phyloP scores from a whole-genome alignment of 2,329 filamentous ascomycete genomes.

The Alternaria sp. region DNA sequence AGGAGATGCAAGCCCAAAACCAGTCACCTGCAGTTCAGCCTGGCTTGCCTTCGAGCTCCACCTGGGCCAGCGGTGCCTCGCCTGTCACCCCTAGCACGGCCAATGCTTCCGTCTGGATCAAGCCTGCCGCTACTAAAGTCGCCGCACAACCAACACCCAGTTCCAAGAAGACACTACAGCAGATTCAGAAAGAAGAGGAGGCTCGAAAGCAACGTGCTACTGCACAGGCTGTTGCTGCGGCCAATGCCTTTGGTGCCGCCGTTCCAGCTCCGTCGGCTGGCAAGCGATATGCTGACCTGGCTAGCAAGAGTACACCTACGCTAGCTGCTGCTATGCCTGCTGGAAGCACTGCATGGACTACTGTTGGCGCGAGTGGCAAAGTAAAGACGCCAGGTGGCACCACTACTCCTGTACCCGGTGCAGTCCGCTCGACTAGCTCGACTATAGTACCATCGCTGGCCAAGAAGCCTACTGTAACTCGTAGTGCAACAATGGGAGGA shows the following conservation, averaged over 20 bases:
- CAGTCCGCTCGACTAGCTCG: slow-evolving; percentile 58
- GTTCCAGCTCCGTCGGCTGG: slow-evolving; percentile 60
- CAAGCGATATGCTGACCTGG: slow-evolving; percentile 95
- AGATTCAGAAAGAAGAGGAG: slow-evolving; percentile 97
- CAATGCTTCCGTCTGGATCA: slow-evolving; percentile 68
- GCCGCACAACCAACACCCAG: slow-evolving; percentile 50
- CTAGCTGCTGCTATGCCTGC: slow-evolving; percentile 51
- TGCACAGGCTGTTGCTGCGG: slow-evolving; percentile 58
- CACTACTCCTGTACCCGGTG: slow-evolving; percentile 59
- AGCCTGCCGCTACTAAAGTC: slow-evolving; percentile 62
- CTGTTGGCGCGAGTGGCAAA: slow-evolving; percentile 93
- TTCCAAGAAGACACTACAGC: slow-evolving; percentile 88
- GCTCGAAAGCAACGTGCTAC: slow-evolving; percentile 80
- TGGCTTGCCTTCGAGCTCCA: slow-evolving; percentile 86
- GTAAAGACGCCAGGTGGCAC: slow-evolving; percentile 76
- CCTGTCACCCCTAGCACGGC: slow-evolving; percentile 68
- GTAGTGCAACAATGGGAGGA: slow-evolving; percentile 57
- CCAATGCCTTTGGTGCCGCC: slow-evolving; percentile 55
- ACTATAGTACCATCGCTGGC: slow-evolving; percentile 53
- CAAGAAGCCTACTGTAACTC: slow-evolving; percentile 65
- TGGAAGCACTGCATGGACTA: slow-evolving; percentile 80
- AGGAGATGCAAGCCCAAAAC: slow-evolving; percentile 74
- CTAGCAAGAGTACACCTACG: slow-evolving; percentile 73
- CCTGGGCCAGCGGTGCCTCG: slow-evolving; percentile 80
- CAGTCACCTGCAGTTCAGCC: slow-evolving; percentile 69